phyloP scores from a whole-genome alignment of 139 green algal genomes.

The Deuterostichococcus epilithicus region DNA sequence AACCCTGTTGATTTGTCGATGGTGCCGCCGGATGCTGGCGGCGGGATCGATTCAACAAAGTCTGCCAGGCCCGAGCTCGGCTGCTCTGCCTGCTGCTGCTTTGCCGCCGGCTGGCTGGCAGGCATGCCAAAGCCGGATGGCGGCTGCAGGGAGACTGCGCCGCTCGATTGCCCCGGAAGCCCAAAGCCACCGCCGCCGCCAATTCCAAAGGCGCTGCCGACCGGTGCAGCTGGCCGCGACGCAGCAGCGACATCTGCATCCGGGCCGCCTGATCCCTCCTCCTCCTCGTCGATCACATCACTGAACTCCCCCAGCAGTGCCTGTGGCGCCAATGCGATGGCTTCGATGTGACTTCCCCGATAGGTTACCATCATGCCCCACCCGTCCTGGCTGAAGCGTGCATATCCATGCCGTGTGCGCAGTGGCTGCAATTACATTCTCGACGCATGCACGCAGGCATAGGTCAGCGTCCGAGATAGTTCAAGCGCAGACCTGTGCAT shows the following conservation, averaged over 20 bases:
- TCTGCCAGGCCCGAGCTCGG: too few relatives aligned
- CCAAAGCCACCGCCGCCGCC: slow-evolving; percentile 2
- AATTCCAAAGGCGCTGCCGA: slow-evolving; percentile 8
- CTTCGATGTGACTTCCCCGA: too few relatives aligned
- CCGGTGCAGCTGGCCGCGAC: background rate
- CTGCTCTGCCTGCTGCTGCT: background rate
- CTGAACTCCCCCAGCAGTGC: slow-evolving; percentile 37
- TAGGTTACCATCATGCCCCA: too few relatives aligned
- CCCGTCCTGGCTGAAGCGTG: too few relatives aligned
- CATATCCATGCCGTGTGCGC: too few relatives aligned
- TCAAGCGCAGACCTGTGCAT: slow-evolving; percentile 19
- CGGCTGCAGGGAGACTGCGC: background rate
- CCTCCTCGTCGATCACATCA: slow-evolving; percentile 34
- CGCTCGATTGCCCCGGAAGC: background rate
- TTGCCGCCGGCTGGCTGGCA: slow-evolving; percentile 12
- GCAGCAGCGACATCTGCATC: background rate
- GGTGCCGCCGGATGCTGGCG: too few relatives aligned
- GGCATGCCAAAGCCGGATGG: slow-evolving; percentile 1
- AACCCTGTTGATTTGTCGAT: too few relatives aligned
- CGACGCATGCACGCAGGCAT: too few relatives aligned
- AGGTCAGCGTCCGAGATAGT: too few relatives aligned
- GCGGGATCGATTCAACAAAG: too few relatives aligned
- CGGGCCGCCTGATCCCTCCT: background rate
- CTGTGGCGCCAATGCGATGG: too few relatives aligned
- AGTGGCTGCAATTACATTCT: too few relatives aligned